Base-by-base conservation (phyloP, 129 eudicot genomes). In the Pulicaria dysenterica region DNA sequence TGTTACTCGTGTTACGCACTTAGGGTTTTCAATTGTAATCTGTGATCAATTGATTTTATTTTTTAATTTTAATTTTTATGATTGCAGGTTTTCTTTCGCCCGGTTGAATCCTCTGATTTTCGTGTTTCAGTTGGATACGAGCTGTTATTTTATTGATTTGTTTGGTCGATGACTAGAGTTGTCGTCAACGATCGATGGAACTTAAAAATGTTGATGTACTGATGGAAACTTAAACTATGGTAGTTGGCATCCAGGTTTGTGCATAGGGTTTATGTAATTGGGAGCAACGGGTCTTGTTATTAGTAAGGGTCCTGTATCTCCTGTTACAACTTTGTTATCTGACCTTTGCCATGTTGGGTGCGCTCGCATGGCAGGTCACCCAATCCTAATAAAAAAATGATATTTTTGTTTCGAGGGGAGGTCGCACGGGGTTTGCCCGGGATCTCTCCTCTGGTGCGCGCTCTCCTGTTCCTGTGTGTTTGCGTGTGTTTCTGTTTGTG, bases 341-440 rank as follows among this genome's bases (percentile, higher is more conserved):
- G 81, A 17, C 84, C 87, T 83, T 83, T 83, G 87, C 87, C 87
- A 75, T 79, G 87, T 12, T 71, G 79, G 87, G 87, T 83, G 87
- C 76, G 87, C 87, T 83, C 82, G 76, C 84, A 83, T 83, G 87
- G 87, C 87, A 83, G 87, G 87, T 62, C 81, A n/a, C 72, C 19
- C 13, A 6, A 56, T 54, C 64, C 41, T 74, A 82, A 72, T 77
- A 77, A 77, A 81, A 66, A 10, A 54, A 9, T 11, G 2, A 0
- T 3, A 7, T 40, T 74, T 80, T 75, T 81, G 58, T 71, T 74
- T 69, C 1, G 66, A 54, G 81, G 73, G 48, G 83, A 79, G 83
- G 16, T 79, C 63, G 83, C 78, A 79, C 79, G 78, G 83, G 79
- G 66, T 17, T 73, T 78, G 50, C 69, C 83, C 74, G 74, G 83